phyloP scores from a whole-genome alignment of 2,329 filamentous ascomycete genomes.

The Fusarium foetens region DNA sequence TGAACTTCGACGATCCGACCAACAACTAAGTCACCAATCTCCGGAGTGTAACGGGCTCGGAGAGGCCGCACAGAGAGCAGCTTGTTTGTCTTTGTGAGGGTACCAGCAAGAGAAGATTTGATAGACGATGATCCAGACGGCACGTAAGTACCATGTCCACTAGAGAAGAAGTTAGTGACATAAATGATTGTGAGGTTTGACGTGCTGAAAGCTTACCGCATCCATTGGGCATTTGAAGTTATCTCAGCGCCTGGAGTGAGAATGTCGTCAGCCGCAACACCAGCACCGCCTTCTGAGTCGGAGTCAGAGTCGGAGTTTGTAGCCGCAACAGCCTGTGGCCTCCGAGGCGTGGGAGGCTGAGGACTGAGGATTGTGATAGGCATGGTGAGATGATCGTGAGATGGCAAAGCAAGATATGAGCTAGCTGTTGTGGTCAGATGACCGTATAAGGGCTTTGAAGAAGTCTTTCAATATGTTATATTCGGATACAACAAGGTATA shows the following conservation, averaged over 20 bases:
- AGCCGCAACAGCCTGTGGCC: constrained; percentile 26
- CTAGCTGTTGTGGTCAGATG: neutral
- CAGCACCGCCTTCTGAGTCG: constrained; percentile 58
- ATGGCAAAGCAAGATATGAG: constrained; percentile 3
- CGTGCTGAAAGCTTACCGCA: constrained; percentile 67
- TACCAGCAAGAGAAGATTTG: constrained; percentile 89
- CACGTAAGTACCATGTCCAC: constrained; percentile 93
- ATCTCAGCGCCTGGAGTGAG: constrained; percentile 91
- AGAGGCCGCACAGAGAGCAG: constrained; percentile 91
- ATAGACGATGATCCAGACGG: constrained; percentile 73
- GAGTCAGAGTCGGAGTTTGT: constrained; percentile 54
- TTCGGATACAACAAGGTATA: neutral
- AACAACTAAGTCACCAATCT: constrained; percentile 95
- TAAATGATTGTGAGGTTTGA: neutral
- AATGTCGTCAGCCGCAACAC: constrained; percentile 64
- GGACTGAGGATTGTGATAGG: constrained; percentile 61
- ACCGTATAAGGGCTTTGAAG: neutral
- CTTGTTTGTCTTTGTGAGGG: constrained; percentile 93
- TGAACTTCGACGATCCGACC: constrained; percentile 97
- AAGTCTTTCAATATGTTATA: neutral
- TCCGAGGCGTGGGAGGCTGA: constrained; percentile 46
- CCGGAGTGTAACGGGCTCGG: constrained; percentile 91
- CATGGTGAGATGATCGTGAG: constrained; percentile 48
- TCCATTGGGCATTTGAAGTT: constrained; percentile 95
- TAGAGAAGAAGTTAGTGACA: constrained; percentile 46